Base-by-base conservation (phyloP, 177 flowering plant species). In the Vitis hybrid region DNA sequence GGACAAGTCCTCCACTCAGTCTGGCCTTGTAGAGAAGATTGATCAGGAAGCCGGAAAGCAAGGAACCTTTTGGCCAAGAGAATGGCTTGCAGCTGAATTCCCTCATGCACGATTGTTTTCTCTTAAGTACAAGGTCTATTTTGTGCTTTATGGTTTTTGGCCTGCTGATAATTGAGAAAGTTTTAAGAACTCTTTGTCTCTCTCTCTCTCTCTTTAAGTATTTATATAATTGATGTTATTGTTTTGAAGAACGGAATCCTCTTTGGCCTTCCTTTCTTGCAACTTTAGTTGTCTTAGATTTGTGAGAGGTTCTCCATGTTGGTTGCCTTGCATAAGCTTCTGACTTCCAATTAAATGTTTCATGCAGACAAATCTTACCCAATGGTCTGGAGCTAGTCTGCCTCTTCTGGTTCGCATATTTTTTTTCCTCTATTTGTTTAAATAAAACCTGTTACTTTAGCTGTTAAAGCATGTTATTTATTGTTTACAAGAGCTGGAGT, bases 301-400 rank as follows among this genome's bases (percentile, higher is more conserved):
- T 14, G 9, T 12, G 16, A 32, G 15, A 1, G 14, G 15, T 57
- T 4, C 14, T 56, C 15, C 8, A n/a, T 9, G 14, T 72, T 49
- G 54, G 32, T 54, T 60, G 16, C 18, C 6, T 40, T 21, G 4
- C 50, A 65, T 40, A 2, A 10, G 6, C 32, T 13, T 52, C 30
- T 59, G 55, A 69, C 10, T 66, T 46, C 68, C 71, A 63, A 55
- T 72, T 74, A 67, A 72, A 58, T 76, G 66, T 76, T 85, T 72
- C 68, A 64, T 88, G 90, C 94, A 95, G 99, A 85, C 98, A 76
- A 96, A 92, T 83, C 87, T 96, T 50, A 92, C 97, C 50, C 98
- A 91, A 82, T 96, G 99, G 99, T 94, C 99, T 68, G 99, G 99
- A 77, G 93, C 99, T 75, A 91, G 87, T 82, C 83, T 94, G 66